Conservation (phyloP, 306 rosid genomes). For the Trifolium dubium region DNA sequence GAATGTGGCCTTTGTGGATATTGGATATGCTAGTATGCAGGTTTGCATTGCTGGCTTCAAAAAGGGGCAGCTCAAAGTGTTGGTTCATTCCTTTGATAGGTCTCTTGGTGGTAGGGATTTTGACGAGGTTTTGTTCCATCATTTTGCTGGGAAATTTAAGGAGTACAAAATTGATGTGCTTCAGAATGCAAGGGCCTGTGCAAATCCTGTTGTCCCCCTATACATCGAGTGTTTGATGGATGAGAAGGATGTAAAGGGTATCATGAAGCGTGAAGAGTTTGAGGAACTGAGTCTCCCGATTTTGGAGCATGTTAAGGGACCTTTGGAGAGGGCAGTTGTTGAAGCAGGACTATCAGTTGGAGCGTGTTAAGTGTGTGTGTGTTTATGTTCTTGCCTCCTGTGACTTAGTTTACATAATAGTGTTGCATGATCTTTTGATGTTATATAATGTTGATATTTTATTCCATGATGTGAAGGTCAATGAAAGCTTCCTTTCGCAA, state of each 20-base stretch:
- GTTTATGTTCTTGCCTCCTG: not conserved
- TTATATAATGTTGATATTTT: constrained; percentile 9
- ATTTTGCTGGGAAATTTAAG: constrained; percentile 81
- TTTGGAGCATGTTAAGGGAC: constrained; percentile 85
- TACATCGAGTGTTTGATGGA: constrained; percentile 95
- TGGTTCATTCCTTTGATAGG: constrained; percentile 82
- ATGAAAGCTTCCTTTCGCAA: constrained; percentile 78
- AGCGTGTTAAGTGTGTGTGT: constrained; percentile 24
- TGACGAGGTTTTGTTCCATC: constrained; percentile 80
- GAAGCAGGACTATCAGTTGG: constrained; percentile 79
- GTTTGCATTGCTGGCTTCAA: constrained; percentile 93
- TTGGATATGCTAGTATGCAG: constrained; percentile 97
- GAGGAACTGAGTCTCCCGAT: constrained; percentile 79
- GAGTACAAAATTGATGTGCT: constrained; percentile 84
- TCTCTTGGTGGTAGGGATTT: constrained; percentile 95
- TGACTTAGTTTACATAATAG: constrained; percentile 5
- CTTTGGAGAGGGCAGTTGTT: constrained; percentile 83
- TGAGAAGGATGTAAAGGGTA: constrained; percentile 86
- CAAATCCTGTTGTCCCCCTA: constrained; percentile 86
- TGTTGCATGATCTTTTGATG: too few relatives aligned
- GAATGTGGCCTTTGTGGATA: constrained; percentile 90
- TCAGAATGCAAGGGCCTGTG: constrained; percentile 88
- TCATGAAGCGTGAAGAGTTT: constrained; percentile 92
- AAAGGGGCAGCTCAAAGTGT: constrained; percentile 84
- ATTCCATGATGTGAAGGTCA: constrained; percentile 61